Base-by-base conservation (phyloP, 495 filamentous ascomycete genomes). In the Pyrenopolyporus hunteri region DNA sequence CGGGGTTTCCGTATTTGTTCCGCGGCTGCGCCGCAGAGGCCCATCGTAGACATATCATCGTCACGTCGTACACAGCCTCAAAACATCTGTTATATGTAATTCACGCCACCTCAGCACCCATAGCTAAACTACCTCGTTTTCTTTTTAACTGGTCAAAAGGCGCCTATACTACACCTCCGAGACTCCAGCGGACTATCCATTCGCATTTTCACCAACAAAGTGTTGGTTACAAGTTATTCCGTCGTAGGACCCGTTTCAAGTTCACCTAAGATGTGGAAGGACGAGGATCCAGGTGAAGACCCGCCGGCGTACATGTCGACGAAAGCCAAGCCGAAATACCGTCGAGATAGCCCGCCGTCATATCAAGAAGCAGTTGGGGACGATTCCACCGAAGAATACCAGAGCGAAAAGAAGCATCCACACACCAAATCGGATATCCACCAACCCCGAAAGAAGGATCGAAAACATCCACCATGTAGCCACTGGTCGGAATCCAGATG, bases 401-500 rank as follows among this genome's bases (percentile, higher is more conserved):
- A 6, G 1, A 22, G 22, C 1, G 54, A 33, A 3, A 29, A 57
- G 16, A 35, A 48, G 26, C 2, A 13, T 20, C 6, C 47, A 7
- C 22, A 19, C 13, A 5, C 7, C 17, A 49, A 46, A 19, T 0
- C 23, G 13, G 26, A 19, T 23, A 4, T 19, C 4, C 17, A 10
- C 37, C 37, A 16, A 20, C 0, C 3, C 19, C n/a, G 16, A 39
- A 1, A 20, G n/a, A 28, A 28, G 14, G 14, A 31, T 16, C 29
- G 35, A 25, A 9, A 33, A 9, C 45, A 20, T 3, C 59, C 59
- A 5, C 55, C 61, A 4, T 64, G 61, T 16, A 40, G n/a, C 14
- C 61, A 64, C 36, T 55, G 48, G 48, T 46, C 61, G 7, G 61
- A 59, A 9, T 49, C 35, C 43, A 31, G 36, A 1, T 64, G 61